Percentiles rank a stretch among this genome's conserved stretches.
Evolutionary conservation across 495 filamentous ascomycete genomes (phyloP).

Genomic region (Xylaria castorea): DNA sequence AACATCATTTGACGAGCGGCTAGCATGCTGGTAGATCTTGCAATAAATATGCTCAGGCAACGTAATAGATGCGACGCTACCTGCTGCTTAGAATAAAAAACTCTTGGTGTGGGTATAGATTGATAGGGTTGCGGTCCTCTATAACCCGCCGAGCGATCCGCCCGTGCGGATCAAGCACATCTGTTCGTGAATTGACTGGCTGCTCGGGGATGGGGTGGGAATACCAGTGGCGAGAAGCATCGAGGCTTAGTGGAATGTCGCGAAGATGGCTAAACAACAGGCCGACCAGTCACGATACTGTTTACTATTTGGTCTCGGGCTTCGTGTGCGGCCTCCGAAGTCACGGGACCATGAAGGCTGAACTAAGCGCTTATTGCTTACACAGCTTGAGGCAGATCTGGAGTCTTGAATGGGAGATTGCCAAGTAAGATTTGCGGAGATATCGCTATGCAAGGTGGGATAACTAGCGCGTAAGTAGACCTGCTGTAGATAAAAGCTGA

Average conservation of each 20-base stretch:
- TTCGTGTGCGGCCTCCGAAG: slow-evolving; percentile 3
- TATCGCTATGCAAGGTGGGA: slow-evolving; percentile 16
- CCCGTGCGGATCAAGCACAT: slow-evolving; percentile 20
- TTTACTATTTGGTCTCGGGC: neutral
- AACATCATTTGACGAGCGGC: neutral
- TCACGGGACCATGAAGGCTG: slow-evolving; percentile 20
- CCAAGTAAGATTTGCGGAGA: slow-evolving; percentile 25
- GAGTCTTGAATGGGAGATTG: slow-evolving; percentile 8
- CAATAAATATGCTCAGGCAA: neutral
- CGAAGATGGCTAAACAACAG: slow-evolving; percentile 1
- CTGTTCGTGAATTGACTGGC: slow-evolving; percentile 14
- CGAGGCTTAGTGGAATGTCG: neutral
- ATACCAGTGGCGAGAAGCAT: slow-evolving; percentile 13
- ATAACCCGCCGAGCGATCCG: slow-evolving; percentile 19
- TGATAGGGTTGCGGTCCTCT: slow-evolving; percentile 9
- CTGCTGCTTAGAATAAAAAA: neutral
- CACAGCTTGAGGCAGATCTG: neutral
- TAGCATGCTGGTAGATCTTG: neutral
- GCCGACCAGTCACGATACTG: slow-evolving; percentile 16
- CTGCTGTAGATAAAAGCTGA: slow-evolving; percentile 5
- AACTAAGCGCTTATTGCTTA: slow-evolving; percentile 16
- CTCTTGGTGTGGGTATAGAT: slow-evolving; percentile 1
- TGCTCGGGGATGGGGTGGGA: neutral
- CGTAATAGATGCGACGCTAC: neutral
- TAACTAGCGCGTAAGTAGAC: too few relatives aligned